Conservation (phyloP, 805 yeast species). For the Metschnikowia baotianmanensis region DNA sequence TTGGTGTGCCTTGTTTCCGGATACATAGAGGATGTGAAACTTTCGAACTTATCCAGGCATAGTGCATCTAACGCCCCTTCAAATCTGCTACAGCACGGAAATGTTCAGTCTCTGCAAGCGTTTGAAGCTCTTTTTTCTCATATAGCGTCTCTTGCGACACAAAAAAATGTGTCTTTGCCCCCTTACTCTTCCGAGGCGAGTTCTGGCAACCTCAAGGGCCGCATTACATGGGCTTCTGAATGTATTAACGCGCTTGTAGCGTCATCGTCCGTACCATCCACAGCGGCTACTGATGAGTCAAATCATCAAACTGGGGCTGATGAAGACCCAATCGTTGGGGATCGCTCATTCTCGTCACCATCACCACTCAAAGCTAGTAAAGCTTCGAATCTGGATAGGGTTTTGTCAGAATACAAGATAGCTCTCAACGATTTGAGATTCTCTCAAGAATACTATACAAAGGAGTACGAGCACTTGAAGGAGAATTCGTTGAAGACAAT, state of each 20-base stretch:
- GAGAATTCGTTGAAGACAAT: conserved; percentile 51
- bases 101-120: conserved; percentile 15
- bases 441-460: conserved; percentile 66
- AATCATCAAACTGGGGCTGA: conserved; percentile 5
- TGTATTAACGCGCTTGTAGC: conserved; percentile 38
- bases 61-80: conserved; percentile 7
- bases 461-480: conserved; percentile 66
- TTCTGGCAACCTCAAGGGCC: conserved; percentile 23
- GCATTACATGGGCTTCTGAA: conserved; percentile 36
- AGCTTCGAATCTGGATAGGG: conserved; percentile 15
- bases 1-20: conserved; percentile 46
- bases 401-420: conserved; percentile 43
- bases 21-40: conserved; percentile 43
- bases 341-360: conserved; percentile 28
- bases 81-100: neutral
- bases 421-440: conserved; percentile 69
- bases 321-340: conserved; percentile 25
- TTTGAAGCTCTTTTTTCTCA: conserved; percentile 48
- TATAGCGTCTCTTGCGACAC: conserved; percentile 46
- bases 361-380: conserved; percentile 22
- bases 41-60: conserved; percentile 12
- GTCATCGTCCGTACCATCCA: conserved; percentile 4
- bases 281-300: conserved; percentile 6
- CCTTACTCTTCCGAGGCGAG: conserved; percentile 11
- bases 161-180: conserved; percentile 42